Evolutionary conservation across 2,329 filamentous ascomycete genomes (phyloP).

Genomic region (Sarocladium brachiariae): DNA sequence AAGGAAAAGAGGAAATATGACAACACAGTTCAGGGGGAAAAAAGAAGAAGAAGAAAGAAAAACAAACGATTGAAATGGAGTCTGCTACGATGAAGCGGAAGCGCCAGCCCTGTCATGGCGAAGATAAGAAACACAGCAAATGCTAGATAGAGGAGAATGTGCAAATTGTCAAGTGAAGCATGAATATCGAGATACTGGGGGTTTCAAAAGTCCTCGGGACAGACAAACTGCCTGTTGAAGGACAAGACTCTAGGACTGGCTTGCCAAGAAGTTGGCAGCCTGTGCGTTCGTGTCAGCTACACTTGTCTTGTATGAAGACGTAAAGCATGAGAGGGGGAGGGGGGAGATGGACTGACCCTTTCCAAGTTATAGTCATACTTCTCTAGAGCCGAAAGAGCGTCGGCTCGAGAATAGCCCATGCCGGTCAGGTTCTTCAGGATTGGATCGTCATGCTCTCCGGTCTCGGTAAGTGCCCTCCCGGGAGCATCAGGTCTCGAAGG

Average conservation of each 20-base stretch:
- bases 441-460: conserved; percentile 80
- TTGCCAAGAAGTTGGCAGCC: conserved; percentile 52
- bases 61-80: no score
- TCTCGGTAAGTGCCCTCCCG: conserved; percentile 64
- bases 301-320: background rate
- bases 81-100: no score
- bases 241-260: conserved; percentile 36
- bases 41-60: no score
- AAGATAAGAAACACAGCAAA: background rate
- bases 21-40: background rate
- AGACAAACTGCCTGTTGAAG: background rate
- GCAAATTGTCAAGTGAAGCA: no score
- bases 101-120: background rate
- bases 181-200: no score
- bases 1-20: background rate
- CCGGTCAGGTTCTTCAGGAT: conserved; percentile 82
- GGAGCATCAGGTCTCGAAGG: conserved; percentile 20
- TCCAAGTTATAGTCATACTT: conserved; percentile 96
- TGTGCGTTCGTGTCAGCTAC: conserved; percentile 17
- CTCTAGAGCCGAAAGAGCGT: conserved; percentile 75
- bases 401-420: conserved; percentile 76
- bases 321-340: no score
- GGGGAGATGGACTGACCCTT: conserved; percentile 55
- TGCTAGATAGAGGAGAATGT: no score
- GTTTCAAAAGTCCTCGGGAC: background rate